Conservation (phyloP, 192 early-diverging fungal genomes). For the Coemansia brasiliensis region DNA sequence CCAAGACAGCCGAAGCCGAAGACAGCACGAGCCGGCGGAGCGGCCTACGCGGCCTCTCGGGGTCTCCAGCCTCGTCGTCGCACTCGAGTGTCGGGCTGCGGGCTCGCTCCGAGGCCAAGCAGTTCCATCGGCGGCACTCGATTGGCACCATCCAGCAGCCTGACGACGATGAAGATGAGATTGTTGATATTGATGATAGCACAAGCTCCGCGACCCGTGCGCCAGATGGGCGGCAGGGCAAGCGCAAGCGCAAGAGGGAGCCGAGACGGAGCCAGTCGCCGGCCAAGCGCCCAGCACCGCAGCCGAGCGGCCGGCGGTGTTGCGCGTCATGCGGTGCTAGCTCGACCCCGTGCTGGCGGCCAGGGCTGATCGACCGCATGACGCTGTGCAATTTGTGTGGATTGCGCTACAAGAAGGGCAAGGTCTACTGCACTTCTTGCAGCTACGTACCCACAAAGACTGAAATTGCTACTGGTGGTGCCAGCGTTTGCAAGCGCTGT, state of each 20-base stretch:
- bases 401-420: slow-evolving; percentile 58
- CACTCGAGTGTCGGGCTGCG: slow-evolving; percentile 16
- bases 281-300: slow-evolving; percentile 9
- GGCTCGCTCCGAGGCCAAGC: slow-evolving; percentile 2
- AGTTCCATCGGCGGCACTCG: slow-evolving; percentile 51
- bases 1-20: slow-evolving; percentile 5
- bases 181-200: slow-evolving; percentile 40
- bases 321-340: slow-evolving; percentile 53
- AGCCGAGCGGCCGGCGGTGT: slow-evolving; percentile 29
- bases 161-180: slow-evolving; percentile 27
- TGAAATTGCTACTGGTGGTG: slow-evolving; percentile 55
- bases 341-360: slow-evolving; percentile 59
- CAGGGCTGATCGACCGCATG: slow-evolving; percentile 56
- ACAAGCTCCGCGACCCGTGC: slow-evolving; percentile 3
- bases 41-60: slow-evolving; percentile 25
- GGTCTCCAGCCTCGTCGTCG: slow-evolving; percentile 18
- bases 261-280: slow-evolving; percentile 31
- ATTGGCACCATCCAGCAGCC: slow-evolving; percentile 36
- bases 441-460: slow-evolving; percentile 59
- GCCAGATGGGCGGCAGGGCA: background rate
- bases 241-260: slow-evolving; percentile 43
- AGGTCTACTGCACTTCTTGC: slow-evolving; percentile 50
- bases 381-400: slow-evolving; percentile 59
- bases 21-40: slow-evolving; percentile 26
- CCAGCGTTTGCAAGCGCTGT: slow-evolving; percentile 48